A percentile compares a stretch with the other conserved stretches of the same genome.
Conservation (phyloP, 371 early-diverging fungal species). For the Haplosporangium sp. region DNA sequence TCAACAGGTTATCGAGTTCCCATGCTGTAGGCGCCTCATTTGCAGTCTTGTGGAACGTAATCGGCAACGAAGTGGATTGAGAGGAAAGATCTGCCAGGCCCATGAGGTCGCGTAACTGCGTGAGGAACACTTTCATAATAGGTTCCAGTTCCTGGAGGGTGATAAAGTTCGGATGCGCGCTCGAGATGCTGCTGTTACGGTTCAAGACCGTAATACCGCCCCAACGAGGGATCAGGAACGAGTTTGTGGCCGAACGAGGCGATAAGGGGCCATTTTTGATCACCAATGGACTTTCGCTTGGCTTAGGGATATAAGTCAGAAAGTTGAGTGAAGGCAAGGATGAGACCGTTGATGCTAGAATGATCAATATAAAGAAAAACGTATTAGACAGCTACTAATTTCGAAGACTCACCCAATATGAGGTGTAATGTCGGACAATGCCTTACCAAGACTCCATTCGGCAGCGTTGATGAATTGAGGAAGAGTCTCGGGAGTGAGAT, state of each 20-base stretch:
- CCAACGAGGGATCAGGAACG: conserved; percentile 93
- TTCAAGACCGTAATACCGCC: conserved; percentile 90
- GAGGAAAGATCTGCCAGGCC: conserved; percentile 72
- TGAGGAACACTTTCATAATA: conserved; percentile 79
- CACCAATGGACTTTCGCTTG: conserved; percentile 73
- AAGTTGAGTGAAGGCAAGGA: conserved; percentile 87
- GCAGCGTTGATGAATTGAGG: conserved; percentile 90
- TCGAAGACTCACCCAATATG: not conserved
- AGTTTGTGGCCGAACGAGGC: conserved; percentile 66
- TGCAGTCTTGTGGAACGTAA: conserved; percentile 29
- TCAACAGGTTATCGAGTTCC: conserved; percentile 81
- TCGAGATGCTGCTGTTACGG: conserved; percentile 24
- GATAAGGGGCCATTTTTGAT: conserved; percentile 65
- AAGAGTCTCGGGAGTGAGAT: conserved; percentile 67
- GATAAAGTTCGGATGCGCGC: conserved; percentile 18
- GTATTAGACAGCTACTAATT: not conserved
- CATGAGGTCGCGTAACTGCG: conserved; percentile 83
- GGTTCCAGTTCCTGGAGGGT: conserved; percentile 71
- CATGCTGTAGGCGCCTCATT: conserved; percentile 64
- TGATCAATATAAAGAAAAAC: not conserved
- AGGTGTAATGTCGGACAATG: not conserved
- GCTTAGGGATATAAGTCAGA: conserved; percentile 84
- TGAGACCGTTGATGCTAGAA: conserved; percentile 84
- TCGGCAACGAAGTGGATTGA: conserved; percentile 24
- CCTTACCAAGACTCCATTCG: conserved; percentile 87